Evolutionary conservation across 208 protist genomes (phyloP), one percentile per base, ranked within the genome.

Genomic region (Crithidia acanthocephali): DNA sequence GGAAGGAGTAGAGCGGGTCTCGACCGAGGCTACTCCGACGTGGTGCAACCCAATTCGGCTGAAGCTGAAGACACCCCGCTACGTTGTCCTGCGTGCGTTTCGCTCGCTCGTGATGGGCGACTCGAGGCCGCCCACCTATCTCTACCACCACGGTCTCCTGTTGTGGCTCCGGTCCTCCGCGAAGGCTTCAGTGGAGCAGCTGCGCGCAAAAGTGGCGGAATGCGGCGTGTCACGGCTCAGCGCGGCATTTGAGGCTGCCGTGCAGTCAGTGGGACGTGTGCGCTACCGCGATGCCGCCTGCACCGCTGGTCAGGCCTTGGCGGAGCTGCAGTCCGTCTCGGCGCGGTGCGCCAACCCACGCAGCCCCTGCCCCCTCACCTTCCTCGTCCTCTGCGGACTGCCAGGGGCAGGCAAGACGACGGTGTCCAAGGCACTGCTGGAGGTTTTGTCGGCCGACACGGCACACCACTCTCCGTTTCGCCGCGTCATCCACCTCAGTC

Each of bases 11-110:
- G 18, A 27, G 33, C 25, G 58, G 35, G 15, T 8, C 9, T 22
- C 35, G 44, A 22, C 16, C 4, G 44, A 40, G 4, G 22, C 45
- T n/a, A n/a, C 45, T 8, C 45, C 68, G 5, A 66, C 52, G 57
- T 91, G 77, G 76, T 71, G 85, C 22, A 64, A 53, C 6, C 86
- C 85, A 2, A 42, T 97, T 59, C 87, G 92, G 0, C 73, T 97
- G 33, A 97, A 97, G 74, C 70, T 86, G 7, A 97, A 97, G 58
- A 94, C 90, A 6, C 76, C 84, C 8, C 60, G 71, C 59, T 97
- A 97, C 74, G 64, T 83, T 57, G 84, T 88, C 2, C 81, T 97
- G 74, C 90, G 92, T 7, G 80, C 85, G 2, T 68, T 97, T 25
- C 92, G 92, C 25, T 90, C 86, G 9, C 76, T 90, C 51, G 56